A percentile compares a stretch with the other conserved stretches of the same genome.
Conservation (phyloP, 345 rosid genomes). For the Eucalyptus dawsonii region DNA sequence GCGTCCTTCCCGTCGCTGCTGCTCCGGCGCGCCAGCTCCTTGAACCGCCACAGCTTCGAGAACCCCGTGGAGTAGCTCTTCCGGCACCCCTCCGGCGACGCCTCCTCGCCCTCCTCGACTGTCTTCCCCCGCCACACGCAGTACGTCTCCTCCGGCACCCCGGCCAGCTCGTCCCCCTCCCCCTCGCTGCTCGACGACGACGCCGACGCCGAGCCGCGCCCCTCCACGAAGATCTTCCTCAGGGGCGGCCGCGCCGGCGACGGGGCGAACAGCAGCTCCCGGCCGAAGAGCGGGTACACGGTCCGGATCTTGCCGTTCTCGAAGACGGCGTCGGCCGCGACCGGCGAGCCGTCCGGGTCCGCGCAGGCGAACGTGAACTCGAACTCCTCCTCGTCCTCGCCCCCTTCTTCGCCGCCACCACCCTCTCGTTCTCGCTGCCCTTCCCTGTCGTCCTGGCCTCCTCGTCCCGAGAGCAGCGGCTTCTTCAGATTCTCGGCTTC, state of each 20-base stretch:
- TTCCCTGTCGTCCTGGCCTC: not conserved
- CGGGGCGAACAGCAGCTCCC: constrained; percentile 4
- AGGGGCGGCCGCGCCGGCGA: constrained; percentile 1
- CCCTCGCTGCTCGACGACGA: constrained; percentile 14
- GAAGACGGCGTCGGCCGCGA: constrained; percentile 30
- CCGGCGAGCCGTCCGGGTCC: constrained; percentile 13
- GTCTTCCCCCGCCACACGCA: constrained; percentile 26
- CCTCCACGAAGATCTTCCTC: constrained; percentile 12
- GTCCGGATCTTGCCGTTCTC: constrained; percentile 37
- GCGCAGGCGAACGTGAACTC: constrained; percentile 30
- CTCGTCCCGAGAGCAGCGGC: not conserved
- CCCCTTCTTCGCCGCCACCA: not conserved
- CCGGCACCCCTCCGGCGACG: constrained; percentile 12
- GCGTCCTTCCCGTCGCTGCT: constrained; percentile 43
- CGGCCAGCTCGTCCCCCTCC: not conserved
- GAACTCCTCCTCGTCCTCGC: constrained; percentile 12
- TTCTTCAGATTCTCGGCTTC: not conserved
- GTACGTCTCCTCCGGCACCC: constrained; percentile 14
- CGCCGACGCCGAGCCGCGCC: constrained; percentile 1
- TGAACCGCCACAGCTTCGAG: constrained; percentile 37
- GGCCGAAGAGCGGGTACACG: constrained; percentile 27
- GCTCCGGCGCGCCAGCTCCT: constrained; percentile 23
- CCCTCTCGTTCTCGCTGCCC: not conserved
- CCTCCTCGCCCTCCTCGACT: not conserved
- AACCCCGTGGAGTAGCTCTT: constrained; percentile 54